Evolutionary conservation across 192 early-diverging fungal genomes (phyloP).

Genomic region (Backusella tuberculispora): DNA sequence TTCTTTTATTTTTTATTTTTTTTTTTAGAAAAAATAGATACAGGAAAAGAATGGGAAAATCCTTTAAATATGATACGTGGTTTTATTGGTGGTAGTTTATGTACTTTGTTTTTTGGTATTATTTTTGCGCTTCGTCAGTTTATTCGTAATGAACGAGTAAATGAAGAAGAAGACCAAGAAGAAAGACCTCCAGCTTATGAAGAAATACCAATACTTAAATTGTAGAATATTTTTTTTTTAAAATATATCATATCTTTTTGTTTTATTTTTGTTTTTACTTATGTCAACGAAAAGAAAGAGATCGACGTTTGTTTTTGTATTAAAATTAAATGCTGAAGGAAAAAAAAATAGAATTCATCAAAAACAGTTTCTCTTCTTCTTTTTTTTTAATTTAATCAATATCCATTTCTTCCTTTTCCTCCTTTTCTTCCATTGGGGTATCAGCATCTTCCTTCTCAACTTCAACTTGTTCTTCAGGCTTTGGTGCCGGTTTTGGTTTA

Average conservation of each 20-base stretch:
- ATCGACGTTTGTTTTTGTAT: neutral
- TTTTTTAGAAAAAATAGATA: neutral
- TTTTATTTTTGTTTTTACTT: neutral
- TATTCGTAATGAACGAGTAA: constrained; percentile 8
- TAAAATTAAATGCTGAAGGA: neutral
- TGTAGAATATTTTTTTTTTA: neutral
- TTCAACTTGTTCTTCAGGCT: constrained; percentile 47
- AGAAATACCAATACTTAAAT: neutral
- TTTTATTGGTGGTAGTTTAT: constrained; percentile 28
- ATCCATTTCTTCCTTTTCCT: constrained; percentile 61
- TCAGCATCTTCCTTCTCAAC: constrained; percentile 36
- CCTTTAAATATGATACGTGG: constrained; percentile 20
- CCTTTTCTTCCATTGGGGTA: constrained; percentile 43
- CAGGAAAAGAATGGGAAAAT: constrained; percentile 30
- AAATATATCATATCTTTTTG: constrained; percentile 18
- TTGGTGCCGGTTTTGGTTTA: constrained; percentile 87
- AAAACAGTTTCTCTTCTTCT: constrained; percentile 7
- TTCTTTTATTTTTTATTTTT: neutral
- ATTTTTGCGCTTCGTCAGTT: constrained; percentile 29
- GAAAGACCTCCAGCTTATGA: neutral
- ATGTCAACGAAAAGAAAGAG: neutral
- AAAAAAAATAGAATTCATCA: neutral
- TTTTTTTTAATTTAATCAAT: constrained; percentile 54
- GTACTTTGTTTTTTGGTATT: constrained; percentile 32
- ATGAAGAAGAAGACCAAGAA: neutral